A percentile compares a stretch with the other conserved stretches of the same genome.
Conservation (phyloP, 805 yeast genomes). For the Ogataea parapolymorpha region DNA sequence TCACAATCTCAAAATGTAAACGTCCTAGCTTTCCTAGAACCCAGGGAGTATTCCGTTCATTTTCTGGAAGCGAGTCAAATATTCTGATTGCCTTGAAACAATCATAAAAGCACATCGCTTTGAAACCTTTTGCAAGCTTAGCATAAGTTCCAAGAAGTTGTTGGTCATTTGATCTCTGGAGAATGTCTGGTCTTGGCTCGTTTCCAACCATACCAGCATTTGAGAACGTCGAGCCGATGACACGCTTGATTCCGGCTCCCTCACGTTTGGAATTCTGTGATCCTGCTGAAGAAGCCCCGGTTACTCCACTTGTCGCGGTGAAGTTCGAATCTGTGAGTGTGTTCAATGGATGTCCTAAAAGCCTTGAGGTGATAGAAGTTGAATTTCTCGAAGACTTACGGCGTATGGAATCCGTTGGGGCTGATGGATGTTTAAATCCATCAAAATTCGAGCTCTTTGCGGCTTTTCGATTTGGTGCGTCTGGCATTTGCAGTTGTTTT, state of each 20-base stretch:
- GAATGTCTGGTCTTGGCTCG: constrained; percentile 10
- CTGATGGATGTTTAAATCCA: constrained; percentile 25
- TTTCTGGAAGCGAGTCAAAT: constrained; percentile 59
- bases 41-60: constrained; percentile 75
- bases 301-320: constrained; percentile 12
- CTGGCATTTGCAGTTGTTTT: constrained; percentile 34
- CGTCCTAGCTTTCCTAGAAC: constrained; percentile 77
- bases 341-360: constrained; percentile 26
- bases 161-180: constrained; percentile 29
- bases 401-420: constrained; percentile 23
- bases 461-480: constrained; percentile 39
- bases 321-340: constrained; percentile 23
- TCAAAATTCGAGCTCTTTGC: constrained; percentile 24
- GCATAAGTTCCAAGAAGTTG: constrained; percentile 47
- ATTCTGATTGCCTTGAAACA: constrained; percentile 76
- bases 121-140: constrained; percentile 56
- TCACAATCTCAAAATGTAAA: constrained; percentile 80
- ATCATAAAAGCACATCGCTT: constrained; percentile 62
- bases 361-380: constrained; percentile 30
- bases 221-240: constrained; percentile 24
- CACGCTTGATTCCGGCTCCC: constrained; percentile 22
- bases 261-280: constrained; percentile 13
- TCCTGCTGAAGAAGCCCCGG: constrained; percentile 7
- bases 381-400: constrained; percentile 27
- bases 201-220: not conserved